These are phyloP conservation scores for Cunninghamia lanceolata DNA, from an alignment of 75 land plant genomes.

Conservation along the genomic window DNA sequence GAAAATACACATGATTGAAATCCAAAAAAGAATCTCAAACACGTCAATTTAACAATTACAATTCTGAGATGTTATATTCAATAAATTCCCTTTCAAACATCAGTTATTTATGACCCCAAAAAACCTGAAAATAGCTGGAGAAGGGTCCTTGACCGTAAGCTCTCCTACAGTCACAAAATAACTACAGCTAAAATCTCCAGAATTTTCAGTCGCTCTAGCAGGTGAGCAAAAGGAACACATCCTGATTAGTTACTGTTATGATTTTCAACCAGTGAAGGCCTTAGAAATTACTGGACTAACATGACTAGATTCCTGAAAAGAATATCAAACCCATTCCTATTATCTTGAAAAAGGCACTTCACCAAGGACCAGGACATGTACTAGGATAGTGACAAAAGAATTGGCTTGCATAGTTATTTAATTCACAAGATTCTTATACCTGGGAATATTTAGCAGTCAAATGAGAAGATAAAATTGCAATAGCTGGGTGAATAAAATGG, in stretches of 20 bases:
- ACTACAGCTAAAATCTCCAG: neutral
- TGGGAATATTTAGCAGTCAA: neutral
- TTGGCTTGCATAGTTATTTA: conserved; percentile 1
- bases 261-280: neutral
- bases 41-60: neutral
- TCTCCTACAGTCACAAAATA: neutral
- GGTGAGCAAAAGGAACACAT: neutral
- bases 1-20: neutral
- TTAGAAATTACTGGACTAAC: neutral
- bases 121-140: neutral
- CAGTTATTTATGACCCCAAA: neutral
- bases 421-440: conserved; percentile 6
- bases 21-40: neutral
- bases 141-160: neutral
- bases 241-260: neutral
- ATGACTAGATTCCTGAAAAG: neutral
- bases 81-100: neutral
- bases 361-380: neutral
- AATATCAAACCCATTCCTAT: conserved; percentile 1
- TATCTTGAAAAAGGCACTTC: conserved; percentile 3
- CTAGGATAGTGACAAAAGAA: conserved; percentile 1
- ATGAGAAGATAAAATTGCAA: neutral
- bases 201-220: too few relatives aligned
- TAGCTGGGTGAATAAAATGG: neutral
- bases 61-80: neutral